Percentiles rank a stretch among this genome's conserved stretches.
These are phyloP conservation scores for Trebouxia sp. DNA, from an alignment of 139 green algal genomes.

Conservation along the genomic window DNA sequence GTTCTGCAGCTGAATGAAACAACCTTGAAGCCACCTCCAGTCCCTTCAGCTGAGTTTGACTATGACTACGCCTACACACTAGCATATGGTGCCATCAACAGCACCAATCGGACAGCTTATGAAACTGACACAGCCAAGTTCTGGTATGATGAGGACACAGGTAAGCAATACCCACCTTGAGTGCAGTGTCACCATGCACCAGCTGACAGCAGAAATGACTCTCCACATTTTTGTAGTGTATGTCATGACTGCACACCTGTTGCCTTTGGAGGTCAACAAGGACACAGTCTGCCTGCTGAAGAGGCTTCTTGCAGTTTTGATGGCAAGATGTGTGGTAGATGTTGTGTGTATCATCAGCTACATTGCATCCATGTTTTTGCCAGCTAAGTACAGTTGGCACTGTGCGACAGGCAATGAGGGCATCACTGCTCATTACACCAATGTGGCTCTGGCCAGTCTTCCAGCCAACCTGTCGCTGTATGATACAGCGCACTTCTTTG, in stretches of 20 bases:
- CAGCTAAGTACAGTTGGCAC: no score
- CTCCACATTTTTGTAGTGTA: no score
- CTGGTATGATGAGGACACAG: constrained; percentile 1
- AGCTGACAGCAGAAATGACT: no score
- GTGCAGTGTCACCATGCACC: no score
- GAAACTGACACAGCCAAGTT: constrained; percentile 17
- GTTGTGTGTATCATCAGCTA: no score
- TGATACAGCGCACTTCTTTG: constrained; percentile 27
- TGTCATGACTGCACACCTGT: no score
- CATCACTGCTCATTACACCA: constrained; percentile 15
- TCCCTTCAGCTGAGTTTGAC: background rate
- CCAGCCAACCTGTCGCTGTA: background rate
- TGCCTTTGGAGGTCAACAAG: no score
- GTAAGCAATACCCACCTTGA: no score
- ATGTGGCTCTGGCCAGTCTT: constrained; percentile 5
- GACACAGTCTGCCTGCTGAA: no score
- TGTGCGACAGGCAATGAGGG: constrained; percentile 13
- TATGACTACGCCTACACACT: background rate
- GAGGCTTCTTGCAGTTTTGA: no score
- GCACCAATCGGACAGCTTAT: constrained; percentile 9
- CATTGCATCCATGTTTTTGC: no score
- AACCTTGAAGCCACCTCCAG: background rate
- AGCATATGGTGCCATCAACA: constrained; percentile 11
- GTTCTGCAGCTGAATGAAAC: background rate
- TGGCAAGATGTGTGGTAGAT: no score